Conservation (phyloP, 805 yeast genomes). For the Schwanniomyces polymorphus region DNA sequence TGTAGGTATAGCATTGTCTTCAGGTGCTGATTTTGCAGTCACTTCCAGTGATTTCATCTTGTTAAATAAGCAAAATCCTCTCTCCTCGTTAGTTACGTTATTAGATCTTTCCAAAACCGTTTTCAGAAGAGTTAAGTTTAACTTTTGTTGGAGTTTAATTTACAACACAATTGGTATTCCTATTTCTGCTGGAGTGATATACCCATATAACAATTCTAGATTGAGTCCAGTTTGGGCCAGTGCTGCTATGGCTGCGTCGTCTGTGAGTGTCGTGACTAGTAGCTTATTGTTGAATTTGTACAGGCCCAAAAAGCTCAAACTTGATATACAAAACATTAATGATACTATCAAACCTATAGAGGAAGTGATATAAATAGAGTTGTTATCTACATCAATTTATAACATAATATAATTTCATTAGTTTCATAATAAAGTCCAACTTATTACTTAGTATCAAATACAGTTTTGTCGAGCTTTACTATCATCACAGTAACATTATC, state of each 20-base stretch:
- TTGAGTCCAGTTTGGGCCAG: constrained; percentile 66
- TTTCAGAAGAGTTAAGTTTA: constrained; percentile 53
- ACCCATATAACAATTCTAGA: constrained; percentile 54
- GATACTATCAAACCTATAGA: not conserved
- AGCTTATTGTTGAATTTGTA: constrained; percentile 51
- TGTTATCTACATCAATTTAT: not conserved
- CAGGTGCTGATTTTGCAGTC: constrained; percentile 75
- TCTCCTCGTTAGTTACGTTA: constrained; percentile 53
- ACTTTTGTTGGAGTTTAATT: constrained; percentile 59
- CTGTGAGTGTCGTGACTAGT: constrained; percentile 57
- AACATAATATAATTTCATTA: not conserved
- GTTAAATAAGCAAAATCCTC: constrained; percentile 51
- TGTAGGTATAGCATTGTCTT: constrained; percentile 74
- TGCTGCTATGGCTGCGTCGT: constrained; percentile 64
- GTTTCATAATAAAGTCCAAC: not conserved
- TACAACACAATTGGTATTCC: constrained; percentile 61
- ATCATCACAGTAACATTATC: constrained; percentile 96
- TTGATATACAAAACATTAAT: not conserved
- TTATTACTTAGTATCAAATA: constrained; percentile 26
- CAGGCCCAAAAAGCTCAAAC: constrained; percentile 29
- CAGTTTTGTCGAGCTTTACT: constrained; percentile 51
- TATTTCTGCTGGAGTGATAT: constrained; percentile 66
- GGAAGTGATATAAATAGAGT: not conserved
- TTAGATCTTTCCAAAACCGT: constrained; percentile 52
- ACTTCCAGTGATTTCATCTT: constrained; percentile 74